Evolutionary conservation across 345 rosid species (phyloP), one percentile per base, ranked within the genome.

Genomic region (Orychophragmus violaceus): DNA sequence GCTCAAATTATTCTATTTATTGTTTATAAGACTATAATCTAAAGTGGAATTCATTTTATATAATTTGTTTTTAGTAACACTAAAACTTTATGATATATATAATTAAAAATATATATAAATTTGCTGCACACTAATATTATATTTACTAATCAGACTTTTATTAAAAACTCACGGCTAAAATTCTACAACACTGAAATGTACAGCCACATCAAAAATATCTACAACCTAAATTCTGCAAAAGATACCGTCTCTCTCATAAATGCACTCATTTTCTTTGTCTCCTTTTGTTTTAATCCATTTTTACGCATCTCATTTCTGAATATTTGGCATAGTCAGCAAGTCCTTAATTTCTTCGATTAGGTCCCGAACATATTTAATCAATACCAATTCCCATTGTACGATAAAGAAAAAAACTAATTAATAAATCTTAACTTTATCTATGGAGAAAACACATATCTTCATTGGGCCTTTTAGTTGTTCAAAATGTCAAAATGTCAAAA

Each of bases 221-320:
- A n/a, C n/a, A n/a, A n/a, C n/a, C n/a, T n/a, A n/a, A n/a, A n/a
- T n/a, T n/a, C n/a, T n/a, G n/a, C n/a, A n/a, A n/a, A n/a, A n/a
- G n/a, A n/a, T n/a, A n/a, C n/a, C n/a, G 52, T 72, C 71, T 33
- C 67, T 65, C 37, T 46, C 76, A 65, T 72, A 13, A 72, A 58
- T 65, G 71, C 54, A 37, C 22, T 39, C 65, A 29, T 58, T 29
- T 70, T 13, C 37, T 37, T 39, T 58, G 55, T 57, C 71, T 39
- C 60, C 5, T 33, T 17, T 7, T 52, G 25, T 65, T 1, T 46
- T n/a, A 22, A 5, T n/a, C n/a, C n/a, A 21, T 4, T 14, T 14
- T 42, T 32, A 45, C 18, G 57, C 52, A 66, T 35, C 46, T 37
- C 51, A 25, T 25, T 30, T 49, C 41, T 52, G 37, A 13, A 41